Evolutionary conservation across 208 protist species (phyloP), one percentile per base, ranked within the genome.

Genomic region (Leishmania aethiopica): DNA sequence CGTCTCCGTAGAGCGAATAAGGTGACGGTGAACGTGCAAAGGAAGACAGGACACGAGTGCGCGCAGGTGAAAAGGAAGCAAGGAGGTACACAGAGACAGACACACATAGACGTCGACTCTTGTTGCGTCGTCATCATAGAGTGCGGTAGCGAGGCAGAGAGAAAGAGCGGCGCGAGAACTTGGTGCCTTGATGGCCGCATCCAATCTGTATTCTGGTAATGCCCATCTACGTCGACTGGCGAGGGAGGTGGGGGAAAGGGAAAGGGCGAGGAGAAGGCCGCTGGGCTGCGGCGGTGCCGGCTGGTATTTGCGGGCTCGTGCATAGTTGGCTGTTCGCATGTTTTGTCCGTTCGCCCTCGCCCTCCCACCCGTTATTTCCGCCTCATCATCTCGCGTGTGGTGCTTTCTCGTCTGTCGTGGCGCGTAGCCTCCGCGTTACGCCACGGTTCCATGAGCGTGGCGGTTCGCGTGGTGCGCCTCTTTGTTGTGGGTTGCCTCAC

Each of bases 1-100:
- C 69, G 8, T 83, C 83, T 51, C 51, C 72, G 3, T 86, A 85
- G 35, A 69, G 42, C 10, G 73, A 11, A 62, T 2, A 59, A 13
- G 35, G 19, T 6, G 37, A 1, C 3, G 74, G 62, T 13, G 72
- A 78, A 35, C 25, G 28, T n/a, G 69, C 45, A 72, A 40, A 32
- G 51, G 10, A 84, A 77, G 42, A 66, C 17, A 42, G 47, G 35
- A n/a, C 47, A 77, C 17, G 28, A 40, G 19, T 13, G 45, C 28
- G 53, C 1, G n/a, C 22, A 25, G 0, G 25, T 77, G 73, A 42
- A 19, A 45, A n/a, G 1, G 35, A 67, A 47, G 42, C 13, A 25
- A 49, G 40, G 53, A 62, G 37, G 73, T 42, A 47, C 35, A 28
- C 59, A 73, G n/a, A 49, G 7, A 49, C 40, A 45, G 35, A 13